phyloP scores from a whole-genome alignment of 345 rosid species.

The Balakata baccata region DNA sequence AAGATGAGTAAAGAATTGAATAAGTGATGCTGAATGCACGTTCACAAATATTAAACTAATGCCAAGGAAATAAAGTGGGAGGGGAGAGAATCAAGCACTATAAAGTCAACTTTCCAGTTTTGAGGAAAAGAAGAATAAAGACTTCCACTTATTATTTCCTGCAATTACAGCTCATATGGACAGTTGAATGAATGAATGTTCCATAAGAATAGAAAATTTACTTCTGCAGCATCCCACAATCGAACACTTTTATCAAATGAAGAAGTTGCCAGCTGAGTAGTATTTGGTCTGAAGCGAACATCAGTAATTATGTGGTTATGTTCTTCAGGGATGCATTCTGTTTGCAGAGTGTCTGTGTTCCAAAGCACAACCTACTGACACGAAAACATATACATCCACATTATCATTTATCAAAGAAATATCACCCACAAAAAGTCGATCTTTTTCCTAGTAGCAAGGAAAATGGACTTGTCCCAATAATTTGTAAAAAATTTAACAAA shows the following conservation, averaged over 20 bases:
- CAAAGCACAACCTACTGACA: conserved; percentile 79
- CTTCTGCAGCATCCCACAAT: conserved; percentile 84
- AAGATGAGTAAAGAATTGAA: not conserved
- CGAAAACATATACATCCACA: conserved; percentile 41
- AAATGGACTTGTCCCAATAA: not conserved
- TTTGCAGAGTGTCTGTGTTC: conserved; percentile 79
- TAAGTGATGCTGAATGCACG: not conserved
- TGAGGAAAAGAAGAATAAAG: not conserved
- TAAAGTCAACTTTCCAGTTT: not conserved
- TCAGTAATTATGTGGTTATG: conserved; percentile 76
- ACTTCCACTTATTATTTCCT: not conserved
- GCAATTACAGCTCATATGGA: not conserved
- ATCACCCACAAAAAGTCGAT: conserved; percentile 5
- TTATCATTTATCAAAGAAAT: conserved; percentile 12
- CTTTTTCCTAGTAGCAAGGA: not conserved
- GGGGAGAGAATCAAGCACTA: not conserved
- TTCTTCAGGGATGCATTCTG: conserved; percentile 65
- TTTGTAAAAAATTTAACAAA: not conserved
- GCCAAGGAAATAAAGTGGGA: not conserved
- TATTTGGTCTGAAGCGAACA: conserved; percentile 86
- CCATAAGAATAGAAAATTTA: conserved; percentile 29
- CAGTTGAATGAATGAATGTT: not conserved
- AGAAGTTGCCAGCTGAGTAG: conserved; percentile 87
- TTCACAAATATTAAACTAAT: not conserved
- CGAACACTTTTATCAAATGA: conserved; percentile 78